Base-by-base conservation (phyloP, 495 filamentous ascomycete genomes). In the Penicillium bovifimosum region DNA sequence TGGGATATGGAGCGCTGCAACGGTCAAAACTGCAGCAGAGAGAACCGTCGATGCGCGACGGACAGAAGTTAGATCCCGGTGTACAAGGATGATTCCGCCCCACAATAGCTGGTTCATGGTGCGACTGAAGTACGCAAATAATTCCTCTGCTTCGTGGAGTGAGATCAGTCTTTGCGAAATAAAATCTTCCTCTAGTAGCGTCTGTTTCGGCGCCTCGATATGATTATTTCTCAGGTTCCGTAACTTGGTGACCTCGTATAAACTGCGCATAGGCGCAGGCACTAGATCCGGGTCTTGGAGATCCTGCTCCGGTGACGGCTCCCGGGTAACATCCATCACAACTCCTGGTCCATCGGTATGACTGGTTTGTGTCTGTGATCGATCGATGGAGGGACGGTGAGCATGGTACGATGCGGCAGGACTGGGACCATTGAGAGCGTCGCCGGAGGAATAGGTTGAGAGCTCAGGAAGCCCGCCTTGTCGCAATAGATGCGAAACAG, bases 241-340 rank as follows among this genome's bases (percentile, higher is more conserved):
- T 45, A 83, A 62, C 38, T 78, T 81, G 6, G 80, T 83, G 27
- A 83, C 80, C 53, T 82, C 80, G 58, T 80, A 83, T 18, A 83
- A 60, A 63, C 76, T 81, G 47, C 77, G 73, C 78, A 83, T 82
- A 0, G 80, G 80, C 5, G 76, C 79, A 1, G 77, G 68, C 26
- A 82, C 76, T 31, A 82, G 47, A 8, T 72, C 70, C 16, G 72
- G 67, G 45, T 71, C 69, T 38, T 76, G 75, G 11, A 75, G 59
- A 47, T 74, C 69, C n/a, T 69, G 72, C 27, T 81, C 78, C 45
- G 75, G 76, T 5, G 78, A 80, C 11, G 70, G 69, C 31, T 81
- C 79, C 58, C 78, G 66, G 11, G 79, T 80, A 16, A 73, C 62
- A 43, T 70, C 68, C 66, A 71, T 67, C 10, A 70, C 63, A 0